Evolutionary conservation across 2,329 filamentous ascomycete species (phyloP), one percentile per base, ranked within the genome.

Genomic region (Colletotrichum sp.): DNA sequence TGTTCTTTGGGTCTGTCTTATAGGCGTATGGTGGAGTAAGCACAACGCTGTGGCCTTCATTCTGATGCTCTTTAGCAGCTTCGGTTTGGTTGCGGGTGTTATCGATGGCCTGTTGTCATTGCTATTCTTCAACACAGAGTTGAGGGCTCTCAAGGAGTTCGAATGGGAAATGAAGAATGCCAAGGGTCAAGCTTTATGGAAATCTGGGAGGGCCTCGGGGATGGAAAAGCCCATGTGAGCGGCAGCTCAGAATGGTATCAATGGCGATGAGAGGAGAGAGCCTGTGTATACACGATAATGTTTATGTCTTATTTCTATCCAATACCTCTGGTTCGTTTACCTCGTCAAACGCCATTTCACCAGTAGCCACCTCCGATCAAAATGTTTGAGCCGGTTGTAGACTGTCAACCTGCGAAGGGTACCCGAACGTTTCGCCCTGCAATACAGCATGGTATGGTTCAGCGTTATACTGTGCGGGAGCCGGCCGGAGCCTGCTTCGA

Each of bases 111-210:
- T 99, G 55, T 94, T 99, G 82, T 94, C 96, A 0, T 90, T 97
- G 1, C 84, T 99, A 65, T 99, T 99, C 83, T 93, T 98, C 74
- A 93, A 94, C 13, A 93, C 92, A 76, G 97, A 99, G 86, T 85
- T 98, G 75, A 90, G 95, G 74, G 93, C 94, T 6, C 86, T 99
- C 71, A 93, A 92, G 80, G 97, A 99, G 86, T 99, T 99, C 85
- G 92, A 97, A 82, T 98, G 95, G 94, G 97, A 99, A 84, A 93
- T 99, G 30, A 87, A 87, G 67, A 96, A 94, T 82, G 93, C 93
- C 15, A 92, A 86, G 77, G 85, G 86, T 0, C 28, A 30, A 13
- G 59, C 43, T 7, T 8, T 28, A 1, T 34, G 18, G 13, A 15
- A 21, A 12, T 76, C 43, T 6, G 21, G 18, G 6, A 52, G 48